A percentile compares a stretch with the other conserved stretches of the same genome.
phyloP scores from a whole-genome alignment of 129 eudicot species.

The Silybum marianum region DNA sequence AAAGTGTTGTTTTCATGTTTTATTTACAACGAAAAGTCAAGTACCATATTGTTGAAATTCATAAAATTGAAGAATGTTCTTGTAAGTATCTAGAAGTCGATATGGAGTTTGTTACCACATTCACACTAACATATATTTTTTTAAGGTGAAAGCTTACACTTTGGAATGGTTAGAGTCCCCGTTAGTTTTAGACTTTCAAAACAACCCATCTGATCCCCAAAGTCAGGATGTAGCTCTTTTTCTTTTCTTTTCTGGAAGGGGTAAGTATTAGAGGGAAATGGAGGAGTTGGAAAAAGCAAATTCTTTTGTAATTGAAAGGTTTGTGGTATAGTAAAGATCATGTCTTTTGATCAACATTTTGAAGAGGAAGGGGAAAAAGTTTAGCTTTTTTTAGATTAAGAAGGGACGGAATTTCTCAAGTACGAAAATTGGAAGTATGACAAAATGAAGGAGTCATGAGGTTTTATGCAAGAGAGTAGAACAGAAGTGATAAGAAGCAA shows the following conservation, averaged over 20 bases:
- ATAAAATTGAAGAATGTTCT: background rate
- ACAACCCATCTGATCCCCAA: background rate
- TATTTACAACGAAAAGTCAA: conserved; percentile 2
- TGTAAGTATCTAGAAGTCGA: background rate
- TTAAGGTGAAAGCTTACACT: background rate
- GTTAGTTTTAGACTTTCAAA: background rate
- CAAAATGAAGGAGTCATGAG: background rate
- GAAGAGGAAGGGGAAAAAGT: conserved; percentile 3
- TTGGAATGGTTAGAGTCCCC: background rate
- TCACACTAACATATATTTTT: background rate
- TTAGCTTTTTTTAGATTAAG: conserved; percentile 23
- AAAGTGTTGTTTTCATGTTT: background rate
- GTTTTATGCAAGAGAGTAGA: conserved; percentile 7
- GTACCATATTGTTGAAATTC: background rate
- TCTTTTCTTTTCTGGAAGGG: background rate
- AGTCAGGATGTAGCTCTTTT: background rate
- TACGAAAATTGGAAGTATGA: conserved; percentile 5
- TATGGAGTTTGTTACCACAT: background rate
- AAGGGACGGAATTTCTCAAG: conserved; percentile 12
- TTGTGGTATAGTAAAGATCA: conserved; percentile 13
- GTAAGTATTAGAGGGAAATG: conserved; percentile 3
- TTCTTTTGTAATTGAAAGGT: background rate
- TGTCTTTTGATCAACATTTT: conserved; percentile 1
- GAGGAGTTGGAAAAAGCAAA: background rate
- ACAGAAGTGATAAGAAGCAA: background rate